These are phyloP conservation scores for Hyparrhenia diplandra DNA, from an alignment of 176 grass and related monocot species.

Conservation along the genomic window DNA sequence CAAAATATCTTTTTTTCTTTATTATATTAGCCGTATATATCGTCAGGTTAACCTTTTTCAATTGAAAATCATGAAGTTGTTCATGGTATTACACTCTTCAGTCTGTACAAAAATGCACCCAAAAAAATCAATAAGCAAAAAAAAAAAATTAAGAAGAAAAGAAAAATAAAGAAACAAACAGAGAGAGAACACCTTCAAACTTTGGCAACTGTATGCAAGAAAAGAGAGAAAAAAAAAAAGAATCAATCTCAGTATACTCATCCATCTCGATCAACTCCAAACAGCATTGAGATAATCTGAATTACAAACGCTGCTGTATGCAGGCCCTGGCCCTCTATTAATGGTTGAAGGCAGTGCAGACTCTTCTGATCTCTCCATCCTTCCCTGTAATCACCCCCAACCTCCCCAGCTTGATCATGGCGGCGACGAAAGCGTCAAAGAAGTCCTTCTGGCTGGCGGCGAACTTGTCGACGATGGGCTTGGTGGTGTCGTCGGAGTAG, in stretches of 20 bases:
- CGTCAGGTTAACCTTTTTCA: conserved; percentile 18
- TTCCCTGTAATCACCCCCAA: conserved; percentile 62
- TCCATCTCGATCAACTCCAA: conserved; percentile 29
- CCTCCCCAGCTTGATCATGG: conserved; percentile 67
- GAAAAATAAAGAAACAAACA: neutral
- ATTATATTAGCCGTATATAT: conserved; percentile 11
- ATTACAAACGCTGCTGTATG: conserved; percentile 18
- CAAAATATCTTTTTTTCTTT: neutral
- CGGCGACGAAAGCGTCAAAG: conserved; percentile 40
- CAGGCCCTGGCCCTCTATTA: conserved; percentile 35
- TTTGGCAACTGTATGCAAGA: conserved; percentile 25
- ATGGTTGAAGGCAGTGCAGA: conserved; percentile 74
- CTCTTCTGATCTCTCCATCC: conserved; percentile 63
- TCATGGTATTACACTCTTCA: conserved; percentile 38
- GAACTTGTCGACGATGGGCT: conserved; percentile 32
- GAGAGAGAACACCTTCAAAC: conserved; percentile 7
- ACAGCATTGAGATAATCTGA: conserved; percentile 34
- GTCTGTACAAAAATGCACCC: conserved; percentile 52
- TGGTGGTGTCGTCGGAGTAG: conserved; percentile 25
- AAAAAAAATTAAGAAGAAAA: neutral
- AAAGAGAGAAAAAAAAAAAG: neutral
- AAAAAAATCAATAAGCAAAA: conserved; percentile 12
- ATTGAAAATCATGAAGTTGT: conserved; percentile 14
- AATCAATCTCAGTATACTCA: conserved; percentile 35
- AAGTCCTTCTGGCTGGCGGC: conserved; percentile 45